Evolutionary conservation across 176 grass and related monocot genomes (phyloP).

Genomic region (Cenchrus americanus): DNA sequence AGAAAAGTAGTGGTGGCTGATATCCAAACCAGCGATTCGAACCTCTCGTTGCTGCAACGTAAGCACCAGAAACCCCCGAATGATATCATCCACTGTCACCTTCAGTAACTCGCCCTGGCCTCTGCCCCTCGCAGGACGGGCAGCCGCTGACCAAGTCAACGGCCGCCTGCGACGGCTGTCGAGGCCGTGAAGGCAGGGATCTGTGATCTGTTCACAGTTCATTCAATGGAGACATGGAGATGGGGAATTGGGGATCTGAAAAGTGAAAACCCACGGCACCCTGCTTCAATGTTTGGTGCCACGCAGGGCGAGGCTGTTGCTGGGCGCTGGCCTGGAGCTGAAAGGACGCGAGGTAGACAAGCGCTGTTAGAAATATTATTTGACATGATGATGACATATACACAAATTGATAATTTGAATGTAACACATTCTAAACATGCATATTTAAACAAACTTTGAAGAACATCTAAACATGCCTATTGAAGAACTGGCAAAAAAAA

Average conservation of each 20-base stretch:
- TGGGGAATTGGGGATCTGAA: neutral
- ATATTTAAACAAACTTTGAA: too few relatives aligned
- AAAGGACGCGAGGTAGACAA: neutral
- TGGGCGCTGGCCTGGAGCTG: neutral
- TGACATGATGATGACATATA: too few relatives aligned
- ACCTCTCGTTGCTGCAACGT: neutral
- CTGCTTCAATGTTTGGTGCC: constrained; percentile 12
- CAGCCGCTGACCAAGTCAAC: constrained; percentile 19
- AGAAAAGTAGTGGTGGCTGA: too few relatives aligned
- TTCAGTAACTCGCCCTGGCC: neutral
- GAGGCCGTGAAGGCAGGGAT: too few relatives aligned
- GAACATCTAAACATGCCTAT: too few relatives aligned
- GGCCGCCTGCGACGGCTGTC: neutral
- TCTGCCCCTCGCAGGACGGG: neutral
- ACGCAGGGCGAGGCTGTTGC: too few relatives aligned
- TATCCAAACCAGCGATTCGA: neutral
- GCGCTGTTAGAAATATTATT: too few relatives aligned
- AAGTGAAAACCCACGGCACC: neutral
- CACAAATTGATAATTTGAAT: too few relatives aligned
- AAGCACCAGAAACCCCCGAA: neutral
- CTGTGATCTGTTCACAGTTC: neutral
- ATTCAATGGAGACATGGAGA: constrained; percentile 31
- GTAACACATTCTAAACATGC: too few relatives aligned
- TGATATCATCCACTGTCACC: neutral
- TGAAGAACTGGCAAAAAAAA: too few relatives aligned